Evolutionary conservation across 129 eudicot genomes (phyloP), one percentile per base, ranked within the genome.

Genomic region (Helichrysum umbraculigerum): DNA sequence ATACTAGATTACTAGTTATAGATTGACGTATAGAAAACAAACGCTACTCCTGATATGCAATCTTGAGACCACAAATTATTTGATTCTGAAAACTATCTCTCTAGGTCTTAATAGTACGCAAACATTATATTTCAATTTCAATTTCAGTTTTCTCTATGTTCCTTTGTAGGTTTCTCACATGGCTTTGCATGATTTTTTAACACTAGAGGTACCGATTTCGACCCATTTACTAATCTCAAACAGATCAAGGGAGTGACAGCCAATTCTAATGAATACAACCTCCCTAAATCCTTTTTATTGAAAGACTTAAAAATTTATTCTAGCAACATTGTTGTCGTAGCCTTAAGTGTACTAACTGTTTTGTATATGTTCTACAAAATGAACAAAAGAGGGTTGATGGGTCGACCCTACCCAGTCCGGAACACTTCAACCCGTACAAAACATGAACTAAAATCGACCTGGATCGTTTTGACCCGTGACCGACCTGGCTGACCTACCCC

Each of bases 151-250:
- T 29, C 68, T 16, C 68, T 62, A 41, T 21, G 39, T 64, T 34
- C 69, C 41, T 30, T 64, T 32, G 44, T 32, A 29, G 44, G 44
- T 64, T 63, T 64, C 42, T 30, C 37, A 34, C 20, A 29, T 32
- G 44, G 20, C 20, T 62, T 62, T 54, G 21, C 22, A 16, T 12
- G 17, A n/a, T 17, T 21, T 25, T 5, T 54, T 54, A 16, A 54
- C 2, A 2, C 47, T 41, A 41, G 47, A 47, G 54, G 54, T 14
- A 17, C 54, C 54, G 14, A 47, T 47, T 47, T 47, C 6, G 1
- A 57, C 29, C 29, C 62, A 57, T n/a, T 57, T 57, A 57, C 62
- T 61, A 8, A 61, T 22, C 66, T 61, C 15, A 61, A 61, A 61
- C 2, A 16, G 29, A 8, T 22, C 32, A 7, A 58, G 64, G 64